Evolutionary conservation across 78 protist genomes (phyloP), one percentile per base, ranked within the genome.

Genomic region (Monocercomonoides exilis): DNA sequence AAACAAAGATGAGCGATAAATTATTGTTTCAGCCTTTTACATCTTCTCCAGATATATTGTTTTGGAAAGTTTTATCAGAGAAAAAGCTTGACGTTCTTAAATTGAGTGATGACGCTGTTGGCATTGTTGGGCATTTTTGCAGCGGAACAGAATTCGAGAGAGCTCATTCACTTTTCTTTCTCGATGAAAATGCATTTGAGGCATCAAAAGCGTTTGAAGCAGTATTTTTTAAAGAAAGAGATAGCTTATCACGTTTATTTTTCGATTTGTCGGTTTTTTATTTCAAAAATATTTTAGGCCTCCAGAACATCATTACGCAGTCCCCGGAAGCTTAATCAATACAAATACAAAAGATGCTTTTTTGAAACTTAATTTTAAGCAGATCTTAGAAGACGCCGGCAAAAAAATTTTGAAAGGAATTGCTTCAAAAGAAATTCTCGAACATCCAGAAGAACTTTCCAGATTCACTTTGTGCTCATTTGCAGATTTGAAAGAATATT

Each of bases 401-500:
- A 11, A 29, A 21, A 29, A 32, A 3, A 81, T 93, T 5, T 77
- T 85, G 87, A 46, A 21, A 4, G 96, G 90, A 79, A 94, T 95
- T 43, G 2, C 0, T 2, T 46, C 45, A 33, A 96, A 96, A 11
- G 43, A 3, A 0, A 91, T 91, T n/a, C 77, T 89, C 3, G 85
- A 42, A 4, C 88, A 91, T 79, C 90, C 93, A 11, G 6, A 81
- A 3, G 43, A 41, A 32, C 89, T 94, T 41, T 2, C 2, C 38
- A 88, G 90, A 77, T 92, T 93, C 87, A 84, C 93, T 3, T 54
- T 93, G 42, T 64, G 93, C 43, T 84, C 96, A 6, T 93, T 34
- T 82, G 96, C 96, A 4, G 94, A 96, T 81, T 88, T 96, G 34
- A 96, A 96, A 90, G 91, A 90, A 84, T 92, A 92, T 88, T 36